Evolutionary conservation across 2,329 filamentous ascomycete species (phyloP).

Genomic region (Coniochaeta sp.): DNA sequence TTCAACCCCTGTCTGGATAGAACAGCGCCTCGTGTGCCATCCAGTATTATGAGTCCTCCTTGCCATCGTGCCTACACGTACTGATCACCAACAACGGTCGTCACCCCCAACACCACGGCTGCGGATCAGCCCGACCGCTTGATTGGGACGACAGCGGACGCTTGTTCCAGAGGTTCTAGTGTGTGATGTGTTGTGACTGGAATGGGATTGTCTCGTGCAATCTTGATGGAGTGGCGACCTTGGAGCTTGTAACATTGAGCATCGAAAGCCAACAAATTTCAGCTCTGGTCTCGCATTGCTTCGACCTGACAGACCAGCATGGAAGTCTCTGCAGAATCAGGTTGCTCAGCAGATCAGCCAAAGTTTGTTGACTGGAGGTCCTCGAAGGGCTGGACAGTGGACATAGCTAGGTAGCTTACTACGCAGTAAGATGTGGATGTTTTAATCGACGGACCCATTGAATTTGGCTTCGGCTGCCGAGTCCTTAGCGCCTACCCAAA

Average conservation of each 20-base stretch:
- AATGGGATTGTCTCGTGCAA: neutral
- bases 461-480: slow-evolving; percentile 27
- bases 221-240: neutral
- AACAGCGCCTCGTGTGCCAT: neutral
- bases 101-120: neutral
- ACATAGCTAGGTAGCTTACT: no score
- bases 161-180: neutral
- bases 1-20: no score
- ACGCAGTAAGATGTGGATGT: no score
- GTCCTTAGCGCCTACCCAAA: slow-evolving; percentile 27
- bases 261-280: neutral
- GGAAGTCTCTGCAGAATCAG: slow-evolving; percentile 12
- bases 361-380: neutral
- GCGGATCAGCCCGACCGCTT: neutral
- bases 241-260: neutral
- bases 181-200: neutral
- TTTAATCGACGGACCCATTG: neutral
- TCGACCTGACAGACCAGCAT: neutral
- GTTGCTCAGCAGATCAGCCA: slow-evolving; percentile 11
- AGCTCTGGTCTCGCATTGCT: neutral
- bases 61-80: no score
- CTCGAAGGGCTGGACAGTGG: neutral
- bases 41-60: no score
- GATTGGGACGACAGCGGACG: neutral
- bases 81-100: neutral